phyloP scores from a whole-genome alignment of 2,329 filamentous ascomycete species.

The Fusarium sp. region DNA sequence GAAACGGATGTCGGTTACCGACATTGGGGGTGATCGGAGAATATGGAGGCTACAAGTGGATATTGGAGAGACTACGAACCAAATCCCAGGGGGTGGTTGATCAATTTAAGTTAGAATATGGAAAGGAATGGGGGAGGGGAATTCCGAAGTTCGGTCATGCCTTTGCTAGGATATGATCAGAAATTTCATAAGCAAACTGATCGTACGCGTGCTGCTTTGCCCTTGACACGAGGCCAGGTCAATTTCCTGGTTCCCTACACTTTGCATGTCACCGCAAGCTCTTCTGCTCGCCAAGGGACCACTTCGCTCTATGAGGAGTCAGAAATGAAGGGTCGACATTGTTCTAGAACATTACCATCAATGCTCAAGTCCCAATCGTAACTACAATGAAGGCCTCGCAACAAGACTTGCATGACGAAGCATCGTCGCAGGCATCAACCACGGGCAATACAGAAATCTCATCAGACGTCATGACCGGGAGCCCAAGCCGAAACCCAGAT shows the following conservation, averaged over 20 bases:
- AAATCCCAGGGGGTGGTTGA: constrained; percentile 18
- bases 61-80: constrained; percentile 10
- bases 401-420: background rate
- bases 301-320: background rate
- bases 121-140: constrained; percentile 11
- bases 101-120: constrained; percentile 5
- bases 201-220: background rate
- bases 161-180: constrained; percentile 2
- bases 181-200: constrained; percentile 10
- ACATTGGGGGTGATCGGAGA: background rate
- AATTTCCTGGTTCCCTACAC: background rate
- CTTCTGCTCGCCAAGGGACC: background rate
- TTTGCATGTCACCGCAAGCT: background rate
- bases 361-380: background rate
- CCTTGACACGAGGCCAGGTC: background rate
- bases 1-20: constrained; percentile 7
- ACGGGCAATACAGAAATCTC: constrained; percentile 1
- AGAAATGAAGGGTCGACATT: background rate
- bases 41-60: constrained; percentile 16
- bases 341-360: background rate
- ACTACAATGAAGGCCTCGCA: constrained; percentile 17
- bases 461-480: background rate
- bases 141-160: constrained; percentile 1
- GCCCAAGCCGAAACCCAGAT: background rate
- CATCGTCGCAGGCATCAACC: constrained; percentile 7